Conservation (phyloP, 768 basidiomycete genomes). For the Cystoderma amianthinum region DNA sequence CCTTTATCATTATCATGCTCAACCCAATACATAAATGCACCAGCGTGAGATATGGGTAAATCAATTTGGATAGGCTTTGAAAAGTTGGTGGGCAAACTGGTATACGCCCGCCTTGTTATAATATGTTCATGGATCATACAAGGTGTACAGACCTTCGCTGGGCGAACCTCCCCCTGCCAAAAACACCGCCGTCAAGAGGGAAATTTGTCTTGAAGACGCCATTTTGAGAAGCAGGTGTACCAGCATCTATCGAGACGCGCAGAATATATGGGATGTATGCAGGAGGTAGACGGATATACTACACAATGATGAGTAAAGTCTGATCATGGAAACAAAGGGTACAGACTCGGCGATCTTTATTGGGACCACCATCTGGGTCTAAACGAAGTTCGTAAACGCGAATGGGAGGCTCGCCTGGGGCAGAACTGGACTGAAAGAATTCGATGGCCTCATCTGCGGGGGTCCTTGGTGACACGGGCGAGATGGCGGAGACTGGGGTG, state of each 20-base stretch:
- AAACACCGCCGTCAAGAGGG: conserved; percentile 86
- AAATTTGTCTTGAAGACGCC: conserved; percentile 96
- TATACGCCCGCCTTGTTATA: conserved; percentile 3
- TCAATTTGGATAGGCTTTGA: conserved; percentile 91
- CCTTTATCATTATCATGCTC: conserved; percentile 74
- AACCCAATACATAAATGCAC: conserved; percentile 92
- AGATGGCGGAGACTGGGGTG: conserved; percentile 14
- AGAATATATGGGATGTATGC: conserved; percentile 85
- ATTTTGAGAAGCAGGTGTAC: conserved; percentile 84
- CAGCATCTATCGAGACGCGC: conserved; percentile 86
- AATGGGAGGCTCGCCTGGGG: conserved; percentile 54
- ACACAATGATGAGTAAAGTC: conserved; percentile 2
- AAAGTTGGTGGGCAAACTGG: conserved; percentile 77
- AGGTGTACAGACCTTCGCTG: conserved; percentile 60
- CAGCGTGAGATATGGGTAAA: conserved; percentile 93
- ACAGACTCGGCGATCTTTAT: conserved; percentile 76
- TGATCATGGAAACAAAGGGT: background rate
- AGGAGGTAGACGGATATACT: conserved; percentile 97
- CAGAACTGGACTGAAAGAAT: conserved; percentile 64
- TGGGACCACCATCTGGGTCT: conserved; percentile 87
- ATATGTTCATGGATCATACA: conserved; percentile 9
- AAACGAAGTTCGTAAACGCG: conserved; percentile 83
- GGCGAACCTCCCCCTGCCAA: conserved; percentile 67
- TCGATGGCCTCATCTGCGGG: conserved; percentile 91
- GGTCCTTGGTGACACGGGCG: conserved; percentile 65